These are phyloP conservation scores for Pontederia crassipes DNA, from an alignment of 176 grass and related monocot genomes.

Conservation along the genomic window DNA sequence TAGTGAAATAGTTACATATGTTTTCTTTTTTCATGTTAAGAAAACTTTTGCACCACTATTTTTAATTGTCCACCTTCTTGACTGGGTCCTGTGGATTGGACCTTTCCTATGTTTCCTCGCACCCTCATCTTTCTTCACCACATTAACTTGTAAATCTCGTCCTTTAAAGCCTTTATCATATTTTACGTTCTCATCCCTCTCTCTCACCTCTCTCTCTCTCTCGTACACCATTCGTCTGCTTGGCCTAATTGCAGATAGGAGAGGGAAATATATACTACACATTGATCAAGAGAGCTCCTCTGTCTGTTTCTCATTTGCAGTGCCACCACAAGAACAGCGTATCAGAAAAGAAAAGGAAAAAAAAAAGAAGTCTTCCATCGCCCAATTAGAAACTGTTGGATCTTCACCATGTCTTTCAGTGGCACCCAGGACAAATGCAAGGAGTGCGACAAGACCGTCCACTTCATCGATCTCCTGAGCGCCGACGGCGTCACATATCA, in stretches of 20 bases:
- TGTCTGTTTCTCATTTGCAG: neutral
- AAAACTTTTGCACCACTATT: neutral
- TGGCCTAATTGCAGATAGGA: neutral
- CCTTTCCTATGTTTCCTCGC: slow-evolving; percentile 52
- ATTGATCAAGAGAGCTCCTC: neutral
- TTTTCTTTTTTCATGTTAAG: neutral
- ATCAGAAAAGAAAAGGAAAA: neutral
- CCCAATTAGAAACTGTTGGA: neutral
- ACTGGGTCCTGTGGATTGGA: slow-evolving; percentile 43
- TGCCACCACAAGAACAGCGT: neutral
- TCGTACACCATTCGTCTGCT: too few species aligned
- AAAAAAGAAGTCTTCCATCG: neutral
- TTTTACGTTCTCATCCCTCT: slow-evolving; percentile 1
- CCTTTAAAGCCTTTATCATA: neutral
- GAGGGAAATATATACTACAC: too few species aligned
- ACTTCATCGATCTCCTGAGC: slow-evolving; percentile 86
- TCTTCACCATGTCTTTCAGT: slow-evolving; percentile 79
- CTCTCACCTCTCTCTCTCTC: neutral
- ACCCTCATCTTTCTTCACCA: slow-evolving; percentile 24
- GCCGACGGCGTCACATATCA: slow-evolving; percentile 33
- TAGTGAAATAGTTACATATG: neutral
- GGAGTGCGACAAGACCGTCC: slow-evolving; percentile 87
- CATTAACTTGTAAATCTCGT: slow-evolving; percentile 2
- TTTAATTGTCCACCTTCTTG: slow-evolving; percentile 6
- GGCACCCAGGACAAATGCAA: slow-evolving; percentile 93